phyloP scores from a whole-genome alignment of 306 rosid genomes.

The Oemleria cerasiformis region DNA sequence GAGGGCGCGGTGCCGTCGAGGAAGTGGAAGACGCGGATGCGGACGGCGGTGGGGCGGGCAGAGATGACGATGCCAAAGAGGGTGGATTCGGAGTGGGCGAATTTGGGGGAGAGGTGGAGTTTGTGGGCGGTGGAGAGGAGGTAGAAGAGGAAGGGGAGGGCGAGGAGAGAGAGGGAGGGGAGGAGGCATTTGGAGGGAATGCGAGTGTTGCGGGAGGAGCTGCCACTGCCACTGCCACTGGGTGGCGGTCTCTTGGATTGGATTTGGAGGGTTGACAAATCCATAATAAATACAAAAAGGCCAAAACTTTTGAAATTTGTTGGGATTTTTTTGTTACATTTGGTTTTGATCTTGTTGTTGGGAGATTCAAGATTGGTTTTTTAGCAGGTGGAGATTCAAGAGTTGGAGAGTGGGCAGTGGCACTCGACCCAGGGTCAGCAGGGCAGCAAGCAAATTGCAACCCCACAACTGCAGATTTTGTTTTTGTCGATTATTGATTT shows the following conservation, averaged over 20 bases:
- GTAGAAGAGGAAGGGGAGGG: constrained; percentile 47
- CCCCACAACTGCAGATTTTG: too few relatives aligned
- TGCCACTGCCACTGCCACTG: background rate
- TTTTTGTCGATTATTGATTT: too few relatives aligned
- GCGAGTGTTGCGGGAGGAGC: background rate
- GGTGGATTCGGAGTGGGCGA: constrained; percentile 33
- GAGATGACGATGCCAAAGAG: constrained; percentile 37
- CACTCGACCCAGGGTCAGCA: background rate
- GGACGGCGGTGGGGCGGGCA: constrained; percentile 22
- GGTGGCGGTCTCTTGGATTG: background rate
- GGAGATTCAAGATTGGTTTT: background rate
- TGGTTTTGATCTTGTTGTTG: background rate
- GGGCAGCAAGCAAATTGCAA: background rate
- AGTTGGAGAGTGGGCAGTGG: background rate
- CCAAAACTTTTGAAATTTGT: background rate
- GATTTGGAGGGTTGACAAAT: constrained; percentile 8
- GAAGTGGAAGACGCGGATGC: constrained; percentile 38
- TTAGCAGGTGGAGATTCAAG: too few relatives aligned
- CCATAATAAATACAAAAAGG: background rate
- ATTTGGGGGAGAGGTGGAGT: constrained; percentile 40
- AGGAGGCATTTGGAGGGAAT: constrained; percentile 35
- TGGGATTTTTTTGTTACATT: background rate
- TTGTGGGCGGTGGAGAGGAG: constrained; percentile 44
- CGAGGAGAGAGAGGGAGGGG: constrained; percentile 27
- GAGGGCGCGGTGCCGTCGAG: constrained; percentile 27